Evolutionary conservation across 495 filamentous ascomycete genomes (phyloP).

Genomic region (Penicillium argentinense): DNA sequence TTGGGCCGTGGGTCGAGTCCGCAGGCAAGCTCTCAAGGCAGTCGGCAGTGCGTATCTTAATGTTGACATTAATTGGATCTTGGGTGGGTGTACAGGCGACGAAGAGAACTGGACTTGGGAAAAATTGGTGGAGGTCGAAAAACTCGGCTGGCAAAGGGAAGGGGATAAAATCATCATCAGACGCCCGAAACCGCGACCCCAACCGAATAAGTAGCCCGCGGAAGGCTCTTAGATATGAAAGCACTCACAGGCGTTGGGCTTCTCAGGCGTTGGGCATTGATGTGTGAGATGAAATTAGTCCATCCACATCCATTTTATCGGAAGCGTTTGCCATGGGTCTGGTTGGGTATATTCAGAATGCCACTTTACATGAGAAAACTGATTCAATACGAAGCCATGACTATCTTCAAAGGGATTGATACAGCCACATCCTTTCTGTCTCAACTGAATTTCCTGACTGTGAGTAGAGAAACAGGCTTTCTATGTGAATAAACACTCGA

Average conservation of each 20-base stretch:
- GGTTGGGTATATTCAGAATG: constrained; percentile 14
- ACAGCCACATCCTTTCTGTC: no score
- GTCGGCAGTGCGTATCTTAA: constrained; percentile 79
- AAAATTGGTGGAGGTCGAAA: constrained; percentile 59
- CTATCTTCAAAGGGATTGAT: no score
- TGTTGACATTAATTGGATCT: constrained; percentile 55
- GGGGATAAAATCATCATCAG: constrained; percentile 70
- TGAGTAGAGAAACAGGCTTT: no score
- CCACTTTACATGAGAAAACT: no score
- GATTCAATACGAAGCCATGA: no score
- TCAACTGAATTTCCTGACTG: no score
- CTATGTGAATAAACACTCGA: no score
- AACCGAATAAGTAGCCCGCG: constrained; percentile 18
- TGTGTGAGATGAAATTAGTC: no score
- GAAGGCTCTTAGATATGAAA: constrained; percentile 8
- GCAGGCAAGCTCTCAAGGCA: constrained; percentile 74
- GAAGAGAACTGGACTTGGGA: constrained; percentile 73
- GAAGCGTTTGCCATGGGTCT: constrained; percentile 12
- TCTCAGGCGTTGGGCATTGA: constrained; percentile 6
- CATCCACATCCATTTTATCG: no score
- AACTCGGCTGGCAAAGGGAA: constrained; percentile 79
- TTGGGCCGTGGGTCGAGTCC: constrained; percentile 69
- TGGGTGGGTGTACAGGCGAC: constrained; percentile 50
- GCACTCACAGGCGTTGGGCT: constrained; percentile 17
- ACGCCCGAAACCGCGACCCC: constrained; percentile 44